These are phyloP conservation scores for Hura crepitans DNA, from an alignment of 441 rosid genomes.

Conservation along the genomic window DNA sequence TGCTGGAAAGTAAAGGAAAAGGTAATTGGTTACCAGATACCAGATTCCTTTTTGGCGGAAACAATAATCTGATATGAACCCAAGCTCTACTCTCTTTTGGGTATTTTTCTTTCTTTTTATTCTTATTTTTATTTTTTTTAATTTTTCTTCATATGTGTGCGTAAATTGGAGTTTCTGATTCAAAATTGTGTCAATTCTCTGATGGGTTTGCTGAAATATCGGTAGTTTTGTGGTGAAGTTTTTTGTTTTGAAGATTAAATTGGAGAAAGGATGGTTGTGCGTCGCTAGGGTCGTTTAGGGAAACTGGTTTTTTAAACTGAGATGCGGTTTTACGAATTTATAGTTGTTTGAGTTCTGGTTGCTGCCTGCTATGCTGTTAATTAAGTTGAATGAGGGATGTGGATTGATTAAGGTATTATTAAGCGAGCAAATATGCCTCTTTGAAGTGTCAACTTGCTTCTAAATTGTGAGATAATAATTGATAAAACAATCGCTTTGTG, in stretches of 20 bases:
- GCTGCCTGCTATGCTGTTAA: background rate
- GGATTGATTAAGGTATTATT: background rate
- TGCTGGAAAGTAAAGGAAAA: too few relatives aligned
- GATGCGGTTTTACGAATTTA: background rate
- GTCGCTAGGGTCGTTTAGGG: background rate
- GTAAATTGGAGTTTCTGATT: background rate
- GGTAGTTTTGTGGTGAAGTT: conserved; percentile 18
- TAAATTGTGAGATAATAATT: background rate
- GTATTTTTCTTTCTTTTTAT: conserved; percentile 48
- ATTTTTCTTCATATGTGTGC: background rate
- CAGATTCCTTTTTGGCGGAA: too few relatives aligned
- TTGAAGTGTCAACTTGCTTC: background rate
- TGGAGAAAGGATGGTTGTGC: background rate
- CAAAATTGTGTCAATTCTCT: conserved; percentile 17
- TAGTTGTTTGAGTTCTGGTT: background rate
- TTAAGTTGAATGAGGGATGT: background rate
- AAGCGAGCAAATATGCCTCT: background rate
- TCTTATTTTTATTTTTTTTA: too few relatives aligned
- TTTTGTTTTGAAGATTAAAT: conserved; percentile 7
- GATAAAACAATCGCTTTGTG: too few relatives aligned
- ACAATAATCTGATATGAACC: too few relatives aligned
- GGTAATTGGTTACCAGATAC: too few relatives aligned
- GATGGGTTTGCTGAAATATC: conserved; percentile 23
- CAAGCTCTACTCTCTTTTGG: conserved; percentile 62
- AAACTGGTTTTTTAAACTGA: background rate